Evolutionary conservation across 768 basidiomycete genomes (phyloP).

Genomic region (Lentinula guzmanii): DNA sequence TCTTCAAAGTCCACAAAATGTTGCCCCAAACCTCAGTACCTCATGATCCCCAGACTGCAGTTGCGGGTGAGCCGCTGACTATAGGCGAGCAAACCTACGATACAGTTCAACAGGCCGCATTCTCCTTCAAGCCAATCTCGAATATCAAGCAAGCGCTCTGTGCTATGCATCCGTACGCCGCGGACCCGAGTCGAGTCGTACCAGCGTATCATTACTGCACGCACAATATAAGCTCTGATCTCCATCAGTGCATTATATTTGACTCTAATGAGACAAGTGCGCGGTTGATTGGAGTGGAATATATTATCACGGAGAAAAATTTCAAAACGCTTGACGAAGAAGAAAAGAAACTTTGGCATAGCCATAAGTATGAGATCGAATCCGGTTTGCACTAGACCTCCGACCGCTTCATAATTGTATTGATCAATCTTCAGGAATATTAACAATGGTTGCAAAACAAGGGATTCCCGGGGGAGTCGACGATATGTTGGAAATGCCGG

Average conservation of each 20-base stretch:
- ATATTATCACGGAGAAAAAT: conserved; percentile 38
- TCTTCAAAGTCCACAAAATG: not conserved
- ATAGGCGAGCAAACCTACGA: not conserved
- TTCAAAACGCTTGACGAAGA: conserved; percentile 35
- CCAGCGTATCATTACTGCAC: conserved; percentile 5
- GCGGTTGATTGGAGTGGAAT: conserved; percentile 48
- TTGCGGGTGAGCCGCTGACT: not conserved
- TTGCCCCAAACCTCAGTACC: not conserved
- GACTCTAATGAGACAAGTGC: conserved; percentile 35
- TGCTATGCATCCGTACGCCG: conserved; percentile 4
- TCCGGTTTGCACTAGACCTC: conserved; percentile 1
- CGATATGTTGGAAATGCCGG: not conserved
- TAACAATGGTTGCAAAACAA: conserved; percentile 1
- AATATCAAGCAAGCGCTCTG: conserved; percentile 4
- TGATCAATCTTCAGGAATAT: not conserved
- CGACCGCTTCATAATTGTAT: not conserved
- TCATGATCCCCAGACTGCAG: not conserved
- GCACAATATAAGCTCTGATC: conserved; percentile 1
- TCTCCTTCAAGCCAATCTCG: not conserved
- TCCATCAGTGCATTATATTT: conserved; percentile 34
- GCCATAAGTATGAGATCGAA: conserved; percentile 40
- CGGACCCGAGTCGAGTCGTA: not conserved
- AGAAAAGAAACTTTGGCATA: conserved; percentile 50
- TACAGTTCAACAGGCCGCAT: not conserved
- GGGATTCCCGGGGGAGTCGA: not conserved